phyloP scores from a whole-genome alignment of 805 yeast genomes.

The Zygosaccharomyces bailii region DNA sequence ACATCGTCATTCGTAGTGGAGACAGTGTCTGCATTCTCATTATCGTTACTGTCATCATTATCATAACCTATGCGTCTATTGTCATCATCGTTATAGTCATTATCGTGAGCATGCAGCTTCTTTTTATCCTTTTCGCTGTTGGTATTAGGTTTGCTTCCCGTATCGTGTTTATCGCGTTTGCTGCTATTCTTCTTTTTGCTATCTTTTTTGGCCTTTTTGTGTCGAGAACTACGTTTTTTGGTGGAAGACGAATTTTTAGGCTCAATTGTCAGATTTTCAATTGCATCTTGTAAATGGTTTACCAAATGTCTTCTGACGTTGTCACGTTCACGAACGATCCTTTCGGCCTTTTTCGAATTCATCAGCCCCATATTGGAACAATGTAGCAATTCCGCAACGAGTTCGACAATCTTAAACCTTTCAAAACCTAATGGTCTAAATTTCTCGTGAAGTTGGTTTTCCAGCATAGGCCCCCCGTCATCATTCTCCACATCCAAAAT shows the following conservation, averaged over 20 bases:
- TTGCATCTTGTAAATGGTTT: constrained; percentile 34
- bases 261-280: constrained; percentile 29
- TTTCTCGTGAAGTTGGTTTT: constrained; percentile 62
- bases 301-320: constrained; percentile 54
- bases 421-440: constrained; percentile 82
- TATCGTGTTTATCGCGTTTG: neutral
- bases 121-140: constrained; percentile 4
- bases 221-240: constrained; percentile 7
- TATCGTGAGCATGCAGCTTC: constrained; percentile 8
- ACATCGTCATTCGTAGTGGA: constrained; percentile 5
- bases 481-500: constrained; percentile 26
- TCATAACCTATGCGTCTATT: constrained; percentile 10
- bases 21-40: constrained; percentile 6
- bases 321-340: constrained; percentile 66
- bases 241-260: neutral
- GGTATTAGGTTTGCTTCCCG: neutral
- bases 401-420: constrained; percentile 83
- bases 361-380: constrained; percentile 96
- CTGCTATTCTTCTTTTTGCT: constrained; percentile 1
- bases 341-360: constrained; percentile 72
- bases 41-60: constrained; percentile 10
- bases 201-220: constrained; percentile 16
- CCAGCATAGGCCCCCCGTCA: constrained; percentile 33
- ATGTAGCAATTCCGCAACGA: constrained; percentile 90
- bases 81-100: constrained; percentile 14